Percentiles rank a stretch among this genome's conserved stretches.
phyloP scores from a whole-genome alignment of 345 rosid genomes.

The Lepidium africanum region DNA sequence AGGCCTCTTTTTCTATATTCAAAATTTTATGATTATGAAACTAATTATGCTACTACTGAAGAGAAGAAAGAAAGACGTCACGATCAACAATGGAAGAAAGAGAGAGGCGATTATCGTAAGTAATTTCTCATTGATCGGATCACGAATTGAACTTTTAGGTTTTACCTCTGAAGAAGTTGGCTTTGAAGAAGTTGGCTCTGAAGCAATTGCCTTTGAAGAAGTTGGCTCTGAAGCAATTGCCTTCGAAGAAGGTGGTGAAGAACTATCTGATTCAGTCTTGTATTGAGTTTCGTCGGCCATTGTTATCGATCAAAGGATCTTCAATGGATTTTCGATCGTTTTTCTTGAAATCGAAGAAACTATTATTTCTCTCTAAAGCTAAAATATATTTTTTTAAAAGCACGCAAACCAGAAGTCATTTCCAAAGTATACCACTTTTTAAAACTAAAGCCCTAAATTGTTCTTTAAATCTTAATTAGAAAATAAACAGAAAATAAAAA shows the following conservation, averaged over 20 bases:
- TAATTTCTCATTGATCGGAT: not conserved
- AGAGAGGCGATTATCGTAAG: not conserved
- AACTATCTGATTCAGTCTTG: not conserved
- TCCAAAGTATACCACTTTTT: not conserved
- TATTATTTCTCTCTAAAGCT: not conserved
- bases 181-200: too few species aligned
- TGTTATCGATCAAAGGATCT: not conserved
- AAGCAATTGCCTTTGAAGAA: not conserved
- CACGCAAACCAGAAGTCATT: not conserved
- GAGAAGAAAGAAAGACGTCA: not conserved
- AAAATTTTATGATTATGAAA: too few species aligned
- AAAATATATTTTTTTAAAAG: not conserved
- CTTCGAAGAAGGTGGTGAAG: not conserved
- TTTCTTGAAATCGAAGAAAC: constrained; percentile 2
- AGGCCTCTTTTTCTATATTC: too few species aligned
- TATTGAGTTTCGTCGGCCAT: not conserved
- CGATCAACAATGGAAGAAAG: not conserved
- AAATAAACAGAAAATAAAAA: too few species aligned
- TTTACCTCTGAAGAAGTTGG: not conserved
- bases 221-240: too few species aligned
- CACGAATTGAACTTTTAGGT: not conserved
- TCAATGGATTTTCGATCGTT: constrained; percentile 2
- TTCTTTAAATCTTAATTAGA: too few species aligned
- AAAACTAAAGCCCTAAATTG: too few species aligned
- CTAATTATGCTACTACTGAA: too few species aligned